Conservation (phyloP, 495 filamentous ascomycete species). For the Neurospora hispaniola region DNA sequence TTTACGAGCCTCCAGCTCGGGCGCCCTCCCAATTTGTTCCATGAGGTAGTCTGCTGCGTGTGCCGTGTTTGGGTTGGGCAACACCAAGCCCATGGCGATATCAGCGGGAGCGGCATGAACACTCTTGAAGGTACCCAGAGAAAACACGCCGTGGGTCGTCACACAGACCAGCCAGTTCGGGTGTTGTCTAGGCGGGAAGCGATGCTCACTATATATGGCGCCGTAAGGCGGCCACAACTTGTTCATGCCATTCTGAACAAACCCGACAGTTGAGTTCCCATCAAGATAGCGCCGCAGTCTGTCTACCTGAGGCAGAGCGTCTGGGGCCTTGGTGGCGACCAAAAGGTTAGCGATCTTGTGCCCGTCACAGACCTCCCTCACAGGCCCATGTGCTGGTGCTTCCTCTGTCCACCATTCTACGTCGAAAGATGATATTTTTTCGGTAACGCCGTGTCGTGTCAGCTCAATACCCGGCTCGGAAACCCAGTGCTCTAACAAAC, state of each 20-base stretch:
- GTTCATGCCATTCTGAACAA: slow-evolving; percentile 79
- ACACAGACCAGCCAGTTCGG: slow-evolving; percentile 57
- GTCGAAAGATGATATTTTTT: slow-evolving; percentile 36
- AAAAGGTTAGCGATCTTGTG: slow-evolving; percentile 61
- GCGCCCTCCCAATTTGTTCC: slow-evolving; percentile 15
- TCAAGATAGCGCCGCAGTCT: slow-evolving; percentile 51
- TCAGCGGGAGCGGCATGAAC: slow-evolving; percentile 54
- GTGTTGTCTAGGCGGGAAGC: slow-evolving; percentile 33
- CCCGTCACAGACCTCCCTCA: slow-evolving; percentile 15
- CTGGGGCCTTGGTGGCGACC: slow-evolving; percentile 56
- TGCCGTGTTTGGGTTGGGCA: slow-evolving; percentile 1
- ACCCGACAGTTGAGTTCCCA: slow-evolving; percentile 53
- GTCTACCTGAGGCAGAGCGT: slow-evolving; percentile 49
- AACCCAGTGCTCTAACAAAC: slow-evolving; percentile 29
- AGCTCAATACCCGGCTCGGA: slow-evolving; percentile 22
- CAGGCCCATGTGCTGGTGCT: slow-evolving; percentile 13
- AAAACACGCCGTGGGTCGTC: slow-evolving; percentile 60
- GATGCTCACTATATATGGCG: slow-evolving; percentile 13
- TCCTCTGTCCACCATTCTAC: slow-evolving; percentile 38
- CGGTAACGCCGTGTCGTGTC: slow-evolving; percentile 19
- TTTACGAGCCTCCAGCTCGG: slow-evolving; percentile 31
- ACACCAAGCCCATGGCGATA: slow-evolving; percentile 23
- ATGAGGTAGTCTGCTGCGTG: slow-evolving; percentile 11
- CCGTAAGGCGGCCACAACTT: slow-evolving; percentile 53
- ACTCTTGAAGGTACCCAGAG: slow-evolving; percentile 46